phyloP scores from a whole-genome alignment of 1,284 basidiomycete genomes.

The Ustilago nuda region DNA sequence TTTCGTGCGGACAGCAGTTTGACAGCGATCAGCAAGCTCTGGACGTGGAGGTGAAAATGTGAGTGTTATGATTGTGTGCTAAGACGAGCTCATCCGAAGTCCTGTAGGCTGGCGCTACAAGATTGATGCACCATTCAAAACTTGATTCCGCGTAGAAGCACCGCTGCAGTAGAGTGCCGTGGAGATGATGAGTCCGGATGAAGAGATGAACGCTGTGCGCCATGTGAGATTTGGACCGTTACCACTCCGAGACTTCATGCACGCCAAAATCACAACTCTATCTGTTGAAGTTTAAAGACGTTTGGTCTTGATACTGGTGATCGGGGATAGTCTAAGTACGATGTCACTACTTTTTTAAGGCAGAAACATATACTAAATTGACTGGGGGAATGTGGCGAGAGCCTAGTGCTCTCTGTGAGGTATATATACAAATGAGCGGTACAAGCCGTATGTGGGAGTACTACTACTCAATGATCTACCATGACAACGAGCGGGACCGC shows the following conservation, averaged over 20 bases:
- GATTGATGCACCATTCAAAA: not conserved
- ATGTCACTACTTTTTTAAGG: no score
- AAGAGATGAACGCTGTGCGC: not conserved
- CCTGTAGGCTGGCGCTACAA: not conserved
- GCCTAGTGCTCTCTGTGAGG: no score
- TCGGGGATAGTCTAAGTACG: no score
- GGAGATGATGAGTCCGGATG: not conserved
- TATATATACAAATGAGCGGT: no score
- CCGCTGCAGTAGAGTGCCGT: not conserved
- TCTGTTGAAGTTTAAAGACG: not conserved
- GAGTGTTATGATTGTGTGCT: not conserved
- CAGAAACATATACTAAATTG: no score
- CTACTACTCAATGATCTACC: no score
- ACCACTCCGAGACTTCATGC: not conserved
- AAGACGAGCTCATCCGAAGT: not conserved
- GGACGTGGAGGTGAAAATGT: not conserved
- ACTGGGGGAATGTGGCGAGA: no score
- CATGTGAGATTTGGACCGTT: not conserved
- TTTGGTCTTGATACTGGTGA: no score
- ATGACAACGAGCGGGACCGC: no score
- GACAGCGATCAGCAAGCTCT: not conserved
- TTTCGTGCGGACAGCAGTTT: not conserved
- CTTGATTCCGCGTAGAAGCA: not conserved
- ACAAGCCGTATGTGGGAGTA: no score
- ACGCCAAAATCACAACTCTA: slow-evolving; percentile 1